Base-by-base conservation (phyloP, 441 rosid genomes). In the Sinapis alba region DNA sequence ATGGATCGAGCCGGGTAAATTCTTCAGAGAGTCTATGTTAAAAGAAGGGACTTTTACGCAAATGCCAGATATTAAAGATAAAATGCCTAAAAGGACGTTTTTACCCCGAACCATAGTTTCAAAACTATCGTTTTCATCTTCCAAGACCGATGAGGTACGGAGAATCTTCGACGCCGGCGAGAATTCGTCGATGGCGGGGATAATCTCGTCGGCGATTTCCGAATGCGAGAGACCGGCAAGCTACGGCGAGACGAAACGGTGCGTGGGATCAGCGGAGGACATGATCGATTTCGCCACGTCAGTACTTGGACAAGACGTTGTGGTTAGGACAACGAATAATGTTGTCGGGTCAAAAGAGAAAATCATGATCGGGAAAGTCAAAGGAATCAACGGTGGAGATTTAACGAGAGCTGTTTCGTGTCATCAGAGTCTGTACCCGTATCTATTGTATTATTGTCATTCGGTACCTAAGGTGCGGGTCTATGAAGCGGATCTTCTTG, bases 51-150 rank as follows among this genome's bases (percentile, higher is more conserved):
- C 82, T 0, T 69, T 74, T 7, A 88, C 91, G 95, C 89, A 90
- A 26, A 86, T 95, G 98, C 98, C 99, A 9, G 95, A 95, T 78
- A 91, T 95, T 36, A 74, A 18, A 18, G 99, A 95, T 84, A 93
- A 87, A 84, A 90, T 95, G 99, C 99, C 99, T 7, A 59, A 74
- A 79, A 93, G 99, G 86, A 87, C 97, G 47, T 95, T 95, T 88
- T 72, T 95, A 64, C 97, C 99, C 82, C 96, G 98, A 8, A 30
- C 81, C 0, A 84, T 95, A n/a, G 23, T 78, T 4, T 83, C 90
- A 0, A 90, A 93, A 65, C 50, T 93, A 70, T 97, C 99, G 2
- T 89, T 92, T 69, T 84, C 99, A 1, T 77, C 89, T 7, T 69
- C 88, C 0, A 59, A 78, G 32, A 59, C 86, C 4, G 34, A 27